Base-by-base conservation (phyloP, 495 filamentous ascomycete genomes). In the Hypoxylon crocopeplum region DNA sequence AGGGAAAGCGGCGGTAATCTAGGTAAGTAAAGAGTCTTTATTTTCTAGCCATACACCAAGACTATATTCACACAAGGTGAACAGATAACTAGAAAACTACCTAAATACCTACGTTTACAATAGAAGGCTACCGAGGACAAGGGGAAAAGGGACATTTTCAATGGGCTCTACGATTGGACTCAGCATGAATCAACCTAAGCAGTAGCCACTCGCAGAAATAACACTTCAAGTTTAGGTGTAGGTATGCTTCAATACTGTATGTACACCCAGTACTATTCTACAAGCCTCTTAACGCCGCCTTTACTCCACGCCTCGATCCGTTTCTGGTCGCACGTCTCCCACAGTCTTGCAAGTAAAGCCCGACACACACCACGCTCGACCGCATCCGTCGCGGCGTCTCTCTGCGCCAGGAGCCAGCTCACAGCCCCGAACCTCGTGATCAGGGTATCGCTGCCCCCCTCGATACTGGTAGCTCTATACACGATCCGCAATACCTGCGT, bases 371-470 rank as follows among this genome's bases (percentile, higher is more conserved):
- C 73, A 21, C 78, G 77, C 53, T 88, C 82, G 1, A 63, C 69
- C 20, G 70, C 62, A 30, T 70, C 69, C 2, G 36, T 44, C 19
- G 56, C 70, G 11, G 33, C 69, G 68, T 48, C 75, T 64, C 46
- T 72, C 68, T 85, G 82, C 54, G 79, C 79, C 47, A 88, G 77
- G 22, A 96, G 80, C 92, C 93, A 98, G 50, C 82, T 87, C 44
- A 94, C 69, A 11, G 91, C 74, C n/a, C 90, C 93, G 17, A 88
- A 86, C 59, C 94, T 79, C 10, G 93, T 97, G 22, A 92, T 88
- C 32, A 97, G 75, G 10, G 91, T 97, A 17, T 88, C 90, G 68
- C 90, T 92, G 0, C 92, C 94, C 2, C 85, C 87, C 39, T 87
- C 85, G 16, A 96, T 86, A 17, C 81, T 79, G 0, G 85, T 88